Conservation (phyloP, 1,284 basidiomycete genomes). For the Agroathelia rolfsii region DNA sequence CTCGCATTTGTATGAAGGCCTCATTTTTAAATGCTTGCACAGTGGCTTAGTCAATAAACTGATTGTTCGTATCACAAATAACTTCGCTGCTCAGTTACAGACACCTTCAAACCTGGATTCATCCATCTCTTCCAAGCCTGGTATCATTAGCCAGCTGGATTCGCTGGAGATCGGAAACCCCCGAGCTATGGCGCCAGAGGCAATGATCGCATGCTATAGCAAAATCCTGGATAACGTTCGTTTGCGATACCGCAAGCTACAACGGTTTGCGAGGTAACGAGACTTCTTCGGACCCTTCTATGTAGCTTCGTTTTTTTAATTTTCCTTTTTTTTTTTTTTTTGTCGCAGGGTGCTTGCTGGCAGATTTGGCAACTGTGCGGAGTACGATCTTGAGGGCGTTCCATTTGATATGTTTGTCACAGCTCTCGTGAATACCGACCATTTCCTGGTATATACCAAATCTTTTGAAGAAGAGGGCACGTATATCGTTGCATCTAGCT, state of each 20-base stretch:
- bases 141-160: constrained; percentile 9
- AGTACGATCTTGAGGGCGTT: constrained; percentile 81
- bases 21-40: constrained; percentile 7
- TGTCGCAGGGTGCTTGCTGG: constrained; percentile 60
- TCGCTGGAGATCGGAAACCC: too few species aligned
- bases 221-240: constrained; percentile 93
- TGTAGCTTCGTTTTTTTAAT: constrained; percentile 1
- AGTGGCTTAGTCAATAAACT: constrained; percentile 85
- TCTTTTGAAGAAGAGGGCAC: constrained; percentile 84
- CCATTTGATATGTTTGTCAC: constrained; percentile 77
- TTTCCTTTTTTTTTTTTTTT: constrained; percentile 5
- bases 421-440: constrained; percentile 76
- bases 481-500: constrained; percentile 85
- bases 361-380: constrained; percentile 91
- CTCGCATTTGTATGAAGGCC: constrained; percentile 3
- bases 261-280: constrained; percentile 80
- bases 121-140: neutral
- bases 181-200: constrained; percentile 62
- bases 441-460: constrained; percentile 92
- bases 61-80: constrained; percentile 84
- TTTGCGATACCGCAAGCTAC: constrained; percentile 87
- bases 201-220: constrained; percentile 82
- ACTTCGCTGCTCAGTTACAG: constrained; percentile 89
- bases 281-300: neutral
- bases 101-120: constrained; percentile 46